A percentile compares a stretch with the other conserved stretches of the same genome.
Evolutionary conservation across 2,329 filamentous ascomycete genomes (phyloP).

Genomic region (Mycocentrospora acerina): DNA sequence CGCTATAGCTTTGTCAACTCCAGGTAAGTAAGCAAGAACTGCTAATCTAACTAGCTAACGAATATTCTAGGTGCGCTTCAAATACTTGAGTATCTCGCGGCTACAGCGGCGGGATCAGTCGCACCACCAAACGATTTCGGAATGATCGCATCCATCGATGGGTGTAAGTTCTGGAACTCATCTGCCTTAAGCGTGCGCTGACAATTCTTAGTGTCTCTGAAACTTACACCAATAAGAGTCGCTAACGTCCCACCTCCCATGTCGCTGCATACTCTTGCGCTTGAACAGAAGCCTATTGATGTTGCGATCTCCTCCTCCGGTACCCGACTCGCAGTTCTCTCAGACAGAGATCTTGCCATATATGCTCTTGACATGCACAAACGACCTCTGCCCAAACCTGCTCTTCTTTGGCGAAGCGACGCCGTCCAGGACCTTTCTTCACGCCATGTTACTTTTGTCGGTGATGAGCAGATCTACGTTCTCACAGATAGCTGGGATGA

Average conservation of each 20-base stretch:
- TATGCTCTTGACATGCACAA: constrained; percentile 68
- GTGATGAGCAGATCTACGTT: constrained; percentile 40
- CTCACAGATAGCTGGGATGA: constrained; percentile 37
- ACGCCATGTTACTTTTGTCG: constrained; percentile 53
- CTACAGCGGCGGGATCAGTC: constrained; percentile 68
- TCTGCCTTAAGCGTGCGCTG: constrained; percentile 2
- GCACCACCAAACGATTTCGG: constrained; percentile 74
- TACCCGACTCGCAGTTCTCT: constrained; percentile 67
- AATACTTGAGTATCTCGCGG: constrained; percentile 65
- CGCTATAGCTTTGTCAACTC: constrained; percentile 58
- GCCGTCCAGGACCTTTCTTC: constrained; percentile 19
- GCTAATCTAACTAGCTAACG: neutral
- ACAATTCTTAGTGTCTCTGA: constrained; percentile 57
- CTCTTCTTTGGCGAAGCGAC: constrained; percentile 45
- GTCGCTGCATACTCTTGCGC: constrained; percentile 72
- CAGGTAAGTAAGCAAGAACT: constrained; percentile 18
- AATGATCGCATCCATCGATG: constrained; percentile 81
- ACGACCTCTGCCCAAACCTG: constrained; percentile 50
- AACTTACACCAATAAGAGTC: constrained; percentile 79
- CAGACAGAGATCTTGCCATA: constrained; percentile 64
- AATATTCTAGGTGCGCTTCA: constrained; percentile 51
- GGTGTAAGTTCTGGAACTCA: constrained; percentile 50
- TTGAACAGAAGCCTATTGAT: constrained; percentile 68
- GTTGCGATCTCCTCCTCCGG: constrained; percentile 62
- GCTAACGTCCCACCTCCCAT: constrained; percentile 92